phyloP scores from a whole-genome alignment of 2,329 filamentous ascomycete species.

The Phaeophleospora eucalypticola region DNA sequence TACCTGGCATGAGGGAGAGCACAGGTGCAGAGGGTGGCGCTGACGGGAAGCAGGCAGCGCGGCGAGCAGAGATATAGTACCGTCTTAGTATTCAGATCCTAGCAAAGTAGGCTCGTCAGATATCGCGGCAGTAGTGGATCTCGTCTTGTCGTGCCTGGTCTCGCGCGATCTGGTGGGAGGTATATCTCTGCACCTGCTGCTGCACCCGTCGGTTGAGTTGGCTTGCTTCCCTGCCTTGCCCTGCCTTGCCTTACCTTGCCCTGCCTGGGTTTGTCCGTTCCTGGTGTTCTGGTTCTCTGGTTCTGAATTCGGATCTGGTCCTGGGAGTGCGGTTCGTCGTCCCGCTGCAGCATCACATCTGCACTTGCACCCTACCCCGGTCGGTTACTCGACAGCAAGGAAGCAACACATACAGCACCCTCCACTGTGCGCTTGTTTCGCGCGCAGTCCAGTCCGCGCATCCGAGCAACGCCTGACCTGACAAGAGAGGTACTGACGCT shows the following conservation, averaged over 20 bases:
- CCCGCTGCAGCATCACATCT: background rate
- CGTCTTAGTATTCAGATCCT: too few species aligned
- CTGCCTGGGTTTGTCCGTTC: background rate
- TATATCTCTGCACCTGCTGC: slow-evolving; percentile 18
- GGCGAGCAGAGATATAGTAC: too few species aligned
- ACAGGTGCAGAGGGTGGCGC: slow-evolving; percentile 20
- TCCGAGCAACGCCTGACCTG: slow-evolving; percentile 26
- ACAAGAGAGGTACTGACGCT: slow-evolving; percentile 1
- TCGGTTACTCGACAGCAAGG: slow-evolving; percentile 34
- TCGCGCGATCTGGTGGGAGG: slow-evolving; percentile 15
- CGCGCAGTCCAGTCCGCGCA: slow-evolving; percentile 26
- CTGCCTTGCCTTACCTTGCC: slow-evolving; percentile 1
- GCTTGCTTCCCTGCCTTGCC: background rate
- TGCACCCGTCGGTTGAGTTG: background rate
- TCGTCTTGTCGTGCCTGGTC: too few species aligned
- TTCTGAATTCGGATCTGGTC: background rate
- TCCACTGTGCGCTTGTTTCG: slow-evolving; percentile 31
- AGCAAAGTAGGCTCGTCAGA: too few species aligned
- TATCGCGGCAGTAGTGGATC: too few species aligned
- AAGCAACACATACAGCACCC: slow-evolving; percentile 17
- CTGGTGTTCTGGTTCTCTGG: slow-evolving; percentile 12
- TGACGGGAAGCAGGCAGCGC: background rate
- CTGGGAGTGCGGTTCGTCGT: background rate
- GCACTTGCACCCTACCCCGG: slow-evolving; percentile 4
- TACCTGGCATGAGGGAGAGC: slow-evolving; percentile 23